Evolutionary conservation across 768 basidiomycete genomes (phyloP), one percentile per base, ranked within the genome.

Genomic region (Pleurotus giganteus): DNA sequence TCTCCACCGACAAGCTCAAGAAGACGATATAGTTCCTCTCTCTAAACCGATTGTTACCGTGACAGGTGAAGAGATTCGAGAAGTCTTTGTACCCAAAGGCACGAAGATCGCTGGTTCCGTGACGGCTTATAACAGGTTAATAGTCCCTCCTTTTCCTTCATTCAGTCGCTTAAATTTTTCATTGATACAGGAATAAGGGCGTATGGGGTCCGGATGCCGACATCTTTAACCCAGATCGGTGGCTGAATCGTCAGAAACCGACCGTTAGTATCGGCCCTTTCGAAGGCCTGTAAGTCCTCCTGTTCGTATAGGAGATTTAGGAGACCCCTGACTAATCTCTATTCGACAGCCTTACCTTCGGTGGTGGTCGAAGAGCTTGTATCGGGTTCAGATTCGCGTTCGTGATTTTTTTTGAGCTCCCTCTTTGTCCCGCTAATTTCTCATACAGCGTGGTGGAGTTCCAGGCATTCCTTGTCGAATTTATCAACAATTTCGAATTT

Each of bases 401-500:
- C 12, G 59, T 57, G n/a, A n/a, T 34, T 34, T n/a, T 7, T n/a
- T 13, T 31, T 15, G 3, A 27, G 19, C 4, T 12, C 4, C 8
- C 36, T 2, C 12, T 50, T 2, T 31, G 27, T n/a, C 42, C 41
- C 24, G 49, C 6, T 13, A n/a, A 3, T 36, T 9, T 34, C 32
- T 34, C 8, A 7, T 41, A 11, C 31, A 60, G 59, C 2, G 55
- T 84, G 1, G 73, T 77, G 53, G 85, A 88, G 64, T 67, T 85
- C 28, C 80, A 84, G 60, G 66, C 78, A 1, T 75, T 87, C 58
- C 71, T 85, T 3, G 74, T 82, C 4, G 84, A 85, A 62, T 74
- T 83, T 32, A 66, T 86, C 57, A 75, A 77, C 49, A 80, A 82
- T 64, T 86, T 86, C 56, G 77, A 84, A 60, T 74, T 86, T 28